Evolutionary conservation across 257 asterid genomes (phyloP), one percentile per base, ranked within the genome.

Genomic region (Capsicum baccatum): DNA sequence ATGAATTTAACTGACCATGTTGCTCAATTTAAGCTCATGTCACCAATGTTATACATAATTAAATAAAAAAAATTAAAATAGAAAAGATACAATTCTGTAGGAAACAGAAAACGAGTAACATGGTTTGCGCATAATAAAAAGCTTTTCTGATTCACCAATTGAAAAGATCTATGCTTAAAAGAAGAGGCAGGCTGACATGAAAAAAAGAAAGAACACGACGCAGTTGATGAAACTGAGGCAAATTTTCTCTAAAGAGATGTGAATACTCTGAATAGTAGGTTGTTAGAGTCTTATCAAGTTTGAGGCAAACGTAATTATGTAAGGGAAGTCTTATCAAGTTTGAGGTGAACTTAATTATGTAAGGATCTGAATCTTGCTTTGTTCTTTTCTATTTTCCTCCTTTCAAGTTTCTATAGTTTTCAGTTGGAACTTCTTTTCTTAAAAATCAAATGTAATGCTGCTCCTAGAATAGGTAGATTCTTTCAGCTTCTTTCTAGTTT

Each of bases 371-470:
- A 8, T 76, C 50, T 54, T 54, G 63, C 82, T 54, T 54, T 52
- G 26, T 78, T n/a, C 64, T 78, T 54, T 76, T 76, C 64, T 14
- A 37, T 7, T 52, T 76, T 16, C 64, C 33, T 54, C 33, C 33
- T 78, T 78, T 78, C 15, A 78, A 78, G 15, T 78, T 78, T 26
- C 82, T 78, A 4, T 35, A 52, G 81, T 76, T 21, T 52, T 76
- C 16, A 10, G 9, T 26, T 16, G 64, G 64, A 78, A 54, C 48
- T 15, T 54, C 6, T 54, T 58, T 82, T 58, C 42, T 54, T 3
- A 26, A 12, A 54, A 54, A 26, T 78, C 64, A 26, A 44, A 71
- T 26, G 48, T 8, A 33, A 13, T 54, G 64, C 82, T 26, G 26
- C 81, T 78, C 59, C 42, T 78, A 8, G 15, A 60, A 54, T 33